Base-by-base conservation (phyloP, 257 asterid species). In the Asclepias syriaca region DNA sequence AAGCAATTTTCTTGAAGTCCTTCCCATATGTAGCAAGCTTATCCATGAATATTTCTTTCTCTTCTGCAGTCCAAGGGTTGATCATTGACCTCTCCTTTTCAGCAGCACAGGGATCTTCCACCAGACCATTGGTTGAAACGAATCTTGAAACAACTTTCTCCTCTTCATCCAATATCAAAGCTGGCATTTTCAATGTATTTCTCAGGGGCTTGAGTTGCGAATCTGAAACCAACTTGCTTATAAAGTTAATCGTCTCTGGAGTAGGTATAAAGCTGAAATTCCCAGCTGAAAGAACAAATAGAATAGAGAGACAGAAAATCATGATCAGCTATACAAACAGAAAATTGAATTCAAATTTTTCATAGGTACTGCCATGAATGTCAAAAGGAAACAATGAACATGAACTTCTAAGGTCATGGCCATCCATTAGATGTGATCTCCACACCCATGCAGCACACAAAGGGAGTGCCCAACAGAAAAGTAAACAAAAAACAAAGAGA, bases 81-180 rank as follows among this genome's bases (percentile, higher is more conserved):
- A 87, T 81, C 75, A 86, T 65, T 65, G 84, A 78, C 83, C 96
- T 88, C 77, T 87, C 98, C 71, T 84, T 88, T 80, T 92, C 99
- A 49, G 74, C 84, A 78, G 88, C 85, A 73, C 83, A 80, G 21
- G 99, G 97, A 83, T 95, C 98, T 70, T 87, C 98, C 77, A 95
- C 96, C 82, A 92, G 77, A 73, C 90, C 91, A 79, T 92, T 92
- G 68, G 82, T 79, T 40, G 96, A 80, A 71, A 92, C 82, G 72
- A 95, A 92, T 89, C 91, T 83, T 15, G 95, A 79, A 71, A 68
- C 75, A 65, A 69, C 71, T 77, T 69, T 78, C 65, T 82, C 91
- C 82, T 75, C 77, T 76, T 77, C 83, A 76, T 90, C 97, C 86
- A 95, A 77, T 74, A 92, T 85, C 66, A 95, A 57, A 73, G 96